A percentile compares a stretch with the other conserved stretches of the same genome.
Conservation (phyloP, 2,329 filamentous ascomycete genomes). For the Dothideomycetidae sp. region DNA sequence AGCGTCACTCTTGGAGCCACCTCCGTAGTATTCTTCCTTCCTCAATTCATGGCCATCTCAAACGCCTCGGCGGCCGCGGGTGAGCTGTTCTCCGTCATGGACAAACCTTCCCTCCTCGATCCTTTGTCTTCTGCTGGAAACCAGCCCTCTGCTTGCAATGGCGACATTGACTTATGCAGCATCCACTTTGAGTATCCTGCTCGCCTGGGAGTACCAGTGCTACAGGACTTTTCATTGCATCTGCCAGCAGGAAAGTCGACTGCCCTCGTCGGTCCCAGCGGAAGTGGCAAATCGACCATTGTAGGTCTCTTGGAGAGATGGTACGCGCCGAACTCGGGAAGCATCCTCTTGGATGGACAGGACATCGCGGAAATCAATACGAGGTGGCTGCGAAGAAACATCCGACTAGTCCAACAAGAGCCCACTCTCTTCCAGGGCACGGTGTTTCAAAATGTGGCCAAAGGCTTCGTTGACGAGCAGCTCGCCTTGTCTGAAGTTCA, state of each 20-base stretch:
- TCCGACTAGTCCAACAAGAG: conserved; percentile 25
- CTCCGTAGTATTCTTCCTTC: conserved; percentile 26
- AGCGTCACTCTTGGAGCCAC: conserved; percentile 25
- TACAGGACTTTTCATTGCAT: conserved; percentile 22
- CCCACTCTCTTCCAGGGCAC: conserved; percentile 23
- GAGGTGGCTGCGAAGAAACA: conserved; percentile 21
- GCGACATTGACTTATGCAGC: conserved; percentile 46
- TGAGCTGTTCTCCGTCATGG: conserved; percentile 30
- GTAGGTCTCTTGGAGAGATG: conserved; percentile 24
- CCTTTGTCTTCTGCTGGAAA: conserved; percentile 19
- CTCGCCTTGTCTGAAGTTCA: conserved; percentile 15
- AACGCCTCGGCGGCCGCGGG: conserved; percentile 29
- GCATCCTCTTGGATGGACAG: conserved; percentile 21
- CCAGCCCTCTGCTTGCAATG: conserved; percentile 15
- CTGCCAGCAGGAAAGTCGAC: conserved; percentile 30
- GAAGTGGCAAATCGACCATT: conserved; percentile 27
- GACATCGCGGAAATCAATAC: conserved; percentile 19
- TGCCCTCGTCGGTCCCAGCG: conserved; percentile 29
- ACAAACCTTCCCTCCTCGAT: conserved; percentile 27
- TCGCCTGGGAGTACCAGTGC: conserved; percentile 23
- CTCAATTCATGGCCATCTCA: conserved; percentile 29
- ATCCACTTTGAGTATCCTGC: conserved; percentile 60
- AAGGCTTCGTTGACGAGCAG: conserved; percentile 22
- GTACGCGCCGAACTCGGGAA: conserved; percentile 19
- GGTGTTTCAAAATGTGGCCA: conserved; percentile 24